Evolutionary conservation across 345 rosid genomes (phyloP).

Genomic region (Barbarea vulgaris): DNA sequence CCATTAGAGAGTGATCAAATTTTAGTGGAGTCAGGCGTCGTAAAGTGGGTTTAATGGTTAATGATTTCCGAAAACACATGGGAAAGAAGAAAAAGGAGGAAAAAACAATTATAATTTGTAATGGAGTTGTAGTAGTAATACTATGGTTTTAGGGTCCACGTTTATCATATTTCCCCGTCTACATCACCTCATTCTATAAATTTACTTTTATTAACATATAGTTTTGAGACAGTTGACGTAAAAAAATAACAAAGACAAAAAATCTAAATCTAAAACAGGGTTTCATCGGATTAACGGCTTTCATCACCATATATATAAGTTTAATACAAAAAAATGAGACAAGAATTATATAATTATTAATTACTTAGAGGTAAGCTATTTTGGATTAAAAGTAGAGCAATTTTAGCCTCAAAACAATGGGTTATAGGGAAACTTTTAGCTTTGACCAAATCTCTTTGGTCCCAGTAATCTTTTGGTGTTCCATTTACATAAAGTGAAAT

Average conservation of each 20-base stretch:
- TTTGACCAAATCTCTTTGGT: conserved; percentile 33
- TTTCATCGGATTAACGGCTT: conserved; percentile 6
- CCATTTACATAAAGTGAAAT: conserved; percentile 30
- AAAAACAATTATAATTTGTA: not conserved
- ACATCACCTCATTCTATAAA: conserved; percentile 48
- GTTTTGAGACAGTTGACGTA: not conserved
- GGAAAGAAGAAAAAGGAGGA: not conserved
- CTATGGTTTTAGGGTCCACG: conserved; percentile 49
- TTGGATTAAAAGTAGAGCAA: conserved; percentile 33
- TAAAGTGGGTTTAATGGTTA: too few relatives aligned
- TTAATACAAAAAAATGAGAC: not conserved
- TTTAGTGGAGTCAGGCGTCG: too few relatives aligned
- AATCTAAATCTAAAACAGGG: not conserved
- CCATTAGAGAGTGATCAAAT: too few relatives aligned
- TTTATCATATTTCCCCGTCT: conserved; percentile 50
- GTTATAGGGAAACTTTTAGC: conserved; percentile 12
- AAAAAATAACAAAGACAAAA: not conserved
- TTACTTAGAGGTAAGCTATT: not conserved
- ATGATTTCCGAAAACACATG: conserved; percentile 13
- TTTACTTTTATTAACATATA: conserved; percentile 1
- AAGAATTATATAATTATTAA: conserved; percentile 3
- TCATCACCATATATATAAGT: not conserved
- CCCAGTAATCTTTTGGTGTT: conserved; percentile 31
- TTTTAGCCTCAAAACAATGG: conserved; percentile 34
- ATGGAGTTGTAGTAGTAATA: conserved; percentile 2